phyloP scores from a whole-genome alignment of 2,329 filamentous ascomycete species.

The Lizonia empirigonia region DNA sequence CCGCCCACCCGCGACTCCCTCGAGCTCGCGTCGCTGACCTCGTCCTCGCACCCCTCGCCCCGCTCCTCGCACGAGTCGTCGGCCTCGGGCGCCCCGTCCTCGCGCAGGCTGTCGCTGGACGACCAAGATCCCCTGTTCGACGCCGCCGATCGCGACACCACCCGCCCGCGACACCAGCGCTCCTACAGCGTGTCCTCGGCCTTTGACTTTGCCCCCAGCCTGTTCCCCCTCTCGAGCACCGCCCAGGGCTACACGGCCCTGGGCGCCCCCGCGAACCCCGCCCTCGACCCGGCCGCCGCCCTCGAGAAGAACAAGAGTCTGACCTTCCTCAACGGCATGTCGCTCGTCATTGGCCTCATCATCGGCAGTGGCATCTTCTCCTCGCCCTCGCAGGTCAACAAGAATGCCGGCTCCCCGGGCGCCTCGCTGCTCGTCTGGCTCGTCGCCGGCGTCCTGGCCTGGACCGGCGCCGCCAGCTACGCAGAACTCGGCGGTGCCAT shows the following conservation, averaged over 20 bases:
- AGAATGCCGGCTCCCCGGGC: conserved; percentile 87
- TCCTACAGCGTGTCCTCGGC: conserved; percentile 90
- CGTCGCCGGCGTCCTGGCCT: conserved; percentile 88
- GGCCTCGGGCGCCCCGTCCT: conserved; percentile 87
- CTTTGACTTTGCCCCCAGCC: conserved; percentile 92
- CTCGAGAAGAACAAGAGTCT: conserved; percentile 95
- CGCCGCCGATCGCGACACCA: conserved; percentile 56
- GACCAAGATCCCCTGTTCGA: conserved; percentile 76
- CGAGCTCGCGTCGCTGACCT: conserved; percentile 93
- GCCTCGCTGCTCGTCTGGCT: conserved; percentile 90
- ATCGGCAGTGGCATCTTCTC: conserved; percentile 98
- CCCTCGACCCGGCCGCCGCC: conserved; percentile 65
- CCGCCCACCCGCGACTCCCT: conserved; percentile 79
- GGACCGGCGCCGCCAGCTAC: conserved; percentile 95
- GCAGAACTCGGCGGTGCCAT: conserved; percentile 96
- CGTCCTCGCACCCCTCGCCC: conserved; percentile 71
- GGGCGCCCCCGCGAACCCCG: conserved; percentile 70
- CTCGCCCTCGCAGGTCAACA: conserved; percentile 89
- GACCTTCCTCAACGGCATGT: conserved; percentile 92
- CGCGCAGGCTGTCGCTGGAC: conserved; percentile 85
- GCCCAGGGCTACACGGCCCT: conserved; percentile 78
- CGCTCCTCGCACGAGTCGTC: conserved; percentile 74
- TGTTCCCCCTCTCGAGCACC: conserved; percentile 92
- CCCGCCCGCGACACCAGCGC: conserved; percentile 59
- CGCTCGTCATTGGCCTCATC: conserved; percentile 87